A percentile compares a stretch with the other conserved stretches of the same genome.
Evolutionary conservation across 805 yeast species (phyloP).

Genomic region (Ogataea dorogensis): DNA sequence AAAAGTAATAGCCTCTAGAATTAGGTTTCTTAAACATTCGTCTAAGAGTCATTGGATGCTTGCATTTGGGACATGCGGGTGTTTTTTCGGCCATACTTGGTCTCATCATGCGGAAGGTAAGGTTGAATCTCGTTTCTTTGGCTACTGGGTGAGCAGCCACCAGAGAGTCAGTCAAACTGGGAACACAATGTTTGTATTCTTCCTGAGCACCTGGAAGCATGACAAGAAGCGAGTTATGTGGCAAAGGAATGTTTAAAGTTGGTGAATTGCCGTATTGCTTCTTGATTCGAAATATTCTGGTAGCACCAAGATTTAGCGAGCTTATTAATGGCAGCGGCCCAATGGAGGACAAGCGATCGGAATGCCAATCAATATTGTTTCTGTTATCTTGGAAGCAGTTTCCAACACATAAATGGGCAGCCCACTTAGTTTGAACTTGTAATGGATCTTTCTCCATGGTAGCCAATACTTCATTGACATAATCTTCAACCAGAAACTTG

Average conservation of each 20-base stretch:
- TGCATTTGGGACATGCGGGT: slow-evolving; percentile 45
- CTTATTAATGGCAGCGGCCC: slow-evolving; percentile 74
- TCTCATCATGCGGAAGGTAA: slow-evolving; percentile 63
- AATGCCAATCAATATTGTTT: slow-evolving; percentile 68
- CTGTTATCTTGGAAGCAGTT: slow-evolving; percentile 52
- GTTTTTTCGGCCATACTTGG: slow-evolving; percentile 34
- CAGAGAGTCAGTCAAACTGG: slow-evolving; percentile 42
- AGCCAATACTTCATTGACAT: slow-evolving; percentile 36
- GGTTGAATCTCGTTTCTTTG: slow-evolving; percentile 53
- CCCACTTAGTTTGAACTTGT: slow-evolving; percentile 46
- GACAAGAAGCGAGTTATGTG: slow-evolving; percentile 65
- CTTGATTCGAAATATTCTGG: slow-evolving; percentile 63
- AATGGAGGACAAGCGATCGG: slow-evolving; percentile 67
- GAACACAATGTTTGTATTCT: slow-evolving; percentile 64
- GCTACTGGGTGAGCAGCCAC: slow-evolving; percentile 42
- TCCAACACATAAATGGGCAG: slow-evolving; percentile 50
- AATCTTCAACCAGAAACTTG: slow-evolving; percentile 38
- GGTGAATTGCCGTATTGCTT: slow-evolving; percentile 36
- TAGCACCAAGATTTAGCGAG: slow-evolving; percentile 66
- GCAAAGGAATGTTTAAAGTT: slow-evolving; percentile 55
- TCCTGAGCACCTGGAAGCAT: slow-evolving; percentile 86
- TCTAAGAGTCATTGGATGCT: slow-evolving; percentile 50
- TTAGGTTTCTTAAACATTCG: slow-evolving; percentile 48
- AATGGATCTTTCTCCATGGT: slow-evolving; percentile 31
- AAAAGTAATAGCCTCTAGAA: slow-evolving; percentile 57